Percentiles rank a stretch among this genome's conserved stretches.
These are phyloP conservation scores for Lasiodiplodia sp. DNA, from an alignment of 2,329 filamentous ascomycete genomes.

Conservation along the genomic window DNA sequence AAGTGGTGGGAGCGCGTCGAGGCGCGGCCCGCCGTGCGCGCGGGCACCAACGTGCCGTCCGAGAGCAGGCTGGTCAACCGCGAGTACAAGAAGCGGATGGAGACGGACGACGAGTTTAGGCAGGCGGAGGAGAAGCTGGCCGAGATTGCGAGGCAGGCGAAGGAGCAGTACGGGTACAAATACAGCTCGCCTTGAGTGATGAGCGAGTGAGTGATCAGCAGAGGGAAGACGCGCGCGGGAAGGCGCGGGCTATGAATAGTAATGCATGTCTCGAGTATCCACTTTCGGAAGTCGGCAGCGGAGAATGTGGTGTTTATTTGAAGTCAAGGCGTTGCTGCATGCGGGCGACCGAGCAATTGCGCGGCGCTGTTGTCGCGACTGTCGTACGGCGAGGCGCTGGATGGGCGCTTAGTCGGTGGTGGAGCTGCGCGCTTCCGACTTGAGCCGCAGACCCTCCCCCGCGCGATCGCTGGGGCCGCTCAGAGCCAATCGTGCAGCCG, in stretches of 20 bases:
- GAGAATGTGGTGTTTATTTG: neutral
- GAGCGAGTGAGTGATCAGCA: neutral
- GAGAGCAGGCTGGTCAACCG: conserved; percentile 52
- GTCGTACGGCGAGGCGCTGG: conserved; percentile 28
- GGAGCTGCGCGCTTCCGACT: neutral
- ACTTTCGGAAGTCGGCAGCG: conserved; percentile 9
- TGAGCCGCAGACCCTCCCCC: conserved; percentile 24
- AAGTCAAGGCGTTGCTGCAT: no score
- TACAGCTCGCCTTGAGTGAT: conserved; percentile 40
- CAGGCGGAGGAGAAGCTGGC: conserved; percentile 52
- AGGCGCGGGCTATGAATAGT: conserved; percentile 18
- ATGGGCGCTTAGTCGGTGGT: conserved; percentile 18
- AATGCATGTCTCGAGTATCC: conserved; percentile 1
- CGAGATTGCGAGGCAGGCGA: conserved; percentile 49
- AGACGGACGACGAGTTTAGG: conserved; percentile 57
- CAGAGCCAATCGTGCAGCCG: conserved; percentile 16
- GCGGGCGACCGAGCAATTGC: neutral
- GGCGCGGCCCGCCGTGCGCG: conserved; percentile 52
- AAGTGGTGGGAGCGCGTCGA: conserved; percentile 54
- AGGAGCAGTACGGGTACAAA: conserved; percentile 56
- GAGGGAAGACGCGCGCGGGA: neutral
- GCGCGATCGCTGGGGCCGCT: neutral
- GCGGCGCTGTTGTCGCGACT: neutral
- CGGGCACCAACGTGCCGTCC: conserved; percentile 46
- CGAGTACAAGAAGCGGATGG: conserved; percentile 46